These are phyloP conservation scores for Apostasia ramifera DNA, from an alignment of 106 monocot genomes.

Conservation along the genomic window DNA sequence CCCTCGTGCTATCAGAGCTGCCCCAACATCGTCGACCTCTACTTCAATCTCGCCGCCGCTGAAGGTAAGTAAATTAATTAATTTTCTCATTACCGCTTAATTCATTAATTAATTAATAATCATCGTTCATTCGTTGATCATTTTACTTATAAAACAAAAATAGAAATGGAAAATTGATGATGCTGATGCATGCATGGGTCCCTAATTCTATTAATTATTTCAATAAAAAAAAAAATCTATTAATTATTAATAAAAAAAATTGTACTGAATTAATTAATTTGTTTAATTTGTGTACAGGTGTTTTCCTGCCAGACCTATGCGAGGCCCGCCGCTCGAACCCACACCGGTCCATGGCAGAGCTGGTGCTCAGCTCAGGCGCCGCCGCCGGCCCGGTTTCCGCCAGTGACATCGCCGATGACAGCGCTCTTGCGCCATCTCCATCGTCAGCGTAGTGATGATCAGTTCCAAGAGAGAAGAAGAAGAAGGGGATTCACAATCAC, in stretches of 20 bases:
- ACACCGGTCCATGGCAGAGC: constrained; percentile 35
- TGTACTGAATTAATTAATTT: too few species aligned
- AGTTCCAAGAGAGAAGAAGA: too few species aligned
- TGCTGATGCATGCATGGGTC: too few species aligned
- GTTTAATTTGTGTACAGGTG: constrained; percentile 24
- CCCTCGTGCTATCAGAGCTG: constrained; percentile 42
- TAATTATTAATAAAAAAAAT: too few species aligned
- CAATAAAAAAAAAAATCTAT: too few species aligned
- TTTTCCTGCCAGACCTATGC: constrained; percentile 42
- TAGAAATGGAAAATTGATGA: background rate
- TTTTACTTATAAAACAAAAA: background rate
- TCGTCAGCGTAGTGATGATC: too few species aligned
- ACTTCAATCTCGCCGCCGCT: constrained; percentile 66
- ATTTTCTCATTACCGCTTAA: background rate
- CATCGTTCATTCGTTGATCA: background rate
- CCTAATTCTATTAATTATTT: too few species aligned
- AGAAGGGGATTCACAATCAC: too few species aligned
- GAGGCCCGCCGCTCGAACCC: constrained; percentile 21
- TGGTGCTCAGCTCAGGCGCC: constrained; percentile 27
- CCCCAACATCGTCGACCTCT: constrained; percentile 76
- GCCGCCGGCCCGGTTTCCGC: background rate
- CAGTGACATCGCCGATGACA: background rate
- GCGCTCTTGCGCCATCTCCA: background rate
- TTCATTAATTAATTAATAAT: background rate
- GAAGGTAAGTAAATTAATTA: constrained; percentile 39